Evolutionary conservation across 2,329 filamentous ascomycete species (phyloP), one percentile per base, ranked within the genome.

Genomic region (Arthrobotrys pseudoclavata): DNA sequence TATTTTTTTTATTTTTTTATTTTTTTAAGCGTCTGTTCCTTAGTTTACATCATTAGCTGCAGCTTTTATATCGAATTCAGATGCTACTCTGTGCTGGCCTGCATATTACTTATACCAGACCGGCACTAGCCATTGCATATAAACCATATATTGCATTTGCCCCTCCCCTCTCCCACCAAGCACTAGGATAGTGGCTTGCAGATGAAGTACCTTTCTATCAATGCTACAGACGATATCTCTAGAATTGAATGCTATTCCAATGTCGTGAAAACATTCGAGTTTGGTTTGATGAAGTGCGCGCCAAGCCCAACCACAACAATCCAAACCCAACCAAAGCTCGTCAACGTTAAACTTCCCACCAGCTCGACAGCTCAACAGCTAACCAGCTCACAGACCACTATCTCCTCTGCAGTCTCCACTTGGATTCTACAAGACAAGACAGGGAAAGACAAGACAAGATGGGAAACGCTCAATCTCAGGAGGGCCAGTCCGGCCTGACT

Each of bases 381-480:
- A 22, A 24, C 47, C 47, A 50, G 22, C 22, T 50, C 47, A 50
- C 47, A 50, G 20, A 18, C 42, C n/a, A 22, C 18, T 47, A 47
- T 4, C 42, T 47, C 18, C 18, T 47, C 47, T 50, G 47, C 18
- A 50, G 18, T 24, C 47, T 50, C 47, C 18, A 45, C 42, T 20
- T 20, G 5, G 42, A n/a, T 12, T 45, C 42, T 20, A 45, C 42
- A 45, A 9, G 42, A 20, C 22, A 53, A 10, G 20, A 48, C 48
- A 52, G 50, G 24, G 9, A 10, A n/a, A 31, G 24, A 22, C 18
- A 37, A 18, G n/a, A 26, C 48, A 60, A 62, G 47, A 77, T 77
- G 74, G 74, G 74, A 62, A 77, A 71, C 62, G 26, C 60, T 67
- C 74, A 77, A 50, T 77, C 74, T 18, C 74, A 71, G 74, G 74